Evolutionary conservation across 495 filamentous ascomycete species (phyloP).

Genomic region (Hypomontagnella monticulosa): DNA sequence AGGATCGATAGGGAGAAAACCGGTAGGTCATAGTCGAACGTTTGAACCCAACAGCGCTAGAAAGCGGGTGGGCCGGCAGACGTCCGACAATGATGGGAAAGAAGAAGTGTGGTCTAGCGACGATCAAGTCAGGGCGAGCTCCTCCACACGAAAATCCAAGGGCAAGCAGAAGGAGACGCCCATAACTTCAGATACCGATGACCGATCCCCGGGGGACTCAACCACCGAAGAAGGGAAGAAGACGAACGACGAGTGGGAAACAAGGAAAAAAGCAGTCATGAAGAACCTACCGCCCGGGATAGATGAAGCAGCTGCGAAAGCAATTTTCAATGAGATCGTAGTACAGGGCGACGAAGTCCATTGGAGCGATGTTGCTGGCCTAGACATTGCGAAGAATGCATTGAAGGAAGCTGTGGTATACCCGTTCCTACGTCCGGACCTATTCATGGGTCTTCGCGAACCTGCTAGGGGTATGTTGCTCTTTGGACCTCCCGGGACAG

Average conservation of each 20-base stretch:
- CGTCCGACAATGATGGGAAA: constrained; percentile 21
- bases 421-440: constrained; percentile 92
- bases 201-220: constrained; percentile 48
- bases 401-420: constrained; percentile 98
- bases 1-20: constrained; percentile 29
- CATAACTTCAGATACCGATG: constrained; percentile 28
- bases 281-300: constrained; percentile 82
- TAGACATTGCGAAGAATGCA: constrained; percentile 89
- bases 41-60: constrained; percentile 38
- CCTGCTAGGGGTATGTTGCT: constrained; percentile 95
- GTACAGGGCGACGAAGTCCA: constrained; percentile 93
- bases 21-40: constrained; percentile 10
- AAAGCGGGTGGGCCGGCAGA: constrained; percentile 26
- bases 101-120: constrained; percentile 31
- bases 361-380: constrained; percentile 93
- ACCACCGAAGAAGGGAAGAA: constrained; percentile 50
- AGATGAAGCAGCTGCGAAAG: constrained; percentile 82
- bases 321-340: constrained; percentile 96
- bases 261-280: constrained; percentile 64
- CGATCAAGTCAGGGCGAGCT: constrained; percentile 26
- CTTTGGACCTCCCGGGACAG: constrained; percentile 95
- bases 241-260: constrained; percentile 60
- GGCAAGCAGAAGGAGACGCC: constrained; percentile 41
- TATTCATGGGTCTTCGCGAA: constrained; percentile 95
- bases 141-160: constrained; percentile 24